A percentile compares a stretch with the other conserved stretches of the same genome.
phyloP scores from a whole-genome alignment of 2,329 filamentous ascomycete genomes.

The Teratosphaeria epicoccoides region DNA sequence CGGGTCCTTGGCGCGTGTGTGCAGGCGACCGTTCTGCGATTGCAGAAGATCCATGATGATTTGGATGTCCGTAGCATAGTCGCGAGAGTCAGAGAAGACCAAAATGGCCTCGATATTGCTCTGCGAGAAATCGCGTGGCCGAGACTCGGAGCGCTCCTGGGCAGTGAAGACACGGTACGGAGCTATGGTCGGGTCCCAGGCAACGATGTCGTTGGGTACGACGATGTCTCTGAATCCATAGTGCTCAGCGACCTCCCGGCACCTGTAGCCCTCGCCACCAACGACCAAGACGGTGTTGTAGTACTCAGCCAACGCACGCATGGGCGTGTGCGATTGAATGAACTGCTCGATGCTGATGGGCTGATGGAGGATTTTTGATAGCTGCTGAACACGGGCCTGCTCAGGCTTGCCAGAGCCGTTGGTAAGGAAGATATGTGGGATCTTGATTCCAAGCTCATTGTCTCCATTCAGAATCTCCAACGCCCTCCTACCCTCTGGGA shows the following conservation, averaged over 20 bases:
- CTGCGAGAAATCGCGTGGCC: conserved; percentile 61
- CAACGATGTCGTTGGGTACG: conserved; percentile 63
- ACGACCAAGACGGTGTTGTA: conserved; percentile 67
- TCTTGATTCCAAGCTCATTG: conserved; percentile 69
- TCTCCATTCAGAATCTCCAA: conserved; percentile 64
- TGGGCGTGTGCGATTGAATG: conserved; percentile 67
- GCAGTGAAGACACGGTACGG: conserved; percentile 59
- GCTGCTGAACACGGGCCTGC: conserved; percentile 52
- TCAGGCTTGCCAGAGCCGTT: conserved; percentile 67
- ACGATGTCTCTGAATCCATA: conserved; percentile 67
- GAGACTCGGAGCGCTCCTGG: conserved; percentile 55
- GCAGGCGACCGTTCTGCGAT: conserved; percentile 55
- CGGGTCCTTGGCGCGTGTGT: conserved; percentile 56
- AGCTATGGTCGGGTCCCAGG: conserved; percentile 57
- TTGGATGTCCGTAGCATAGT: conserved; percentile 66
- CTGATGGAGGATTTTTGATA: conserved; percentile 54
- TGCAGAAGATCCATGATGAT: conserved; percentile 65
- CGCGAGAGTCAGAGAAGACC: conserved; percentile 63
- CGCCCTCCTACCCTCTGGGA: conserved; percentile 55
- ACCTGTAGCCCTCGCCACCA: conserved; percentile 64
- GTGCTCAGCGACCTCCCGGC: conserved; percentile 60
- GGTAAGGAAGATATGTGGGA: conserved; percentile 63
- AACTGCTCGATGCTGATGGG: conserved; percentile 62
- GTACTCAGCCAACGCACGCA: conserved; percentile 66
- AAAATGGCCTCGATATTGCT: conserved; percentile 63